A percentile compares a stretch with the other conserved stretches of the same genome.
phyloP scores from a whole-genome alignment of 2,329 filamentous ascomycete species.

The Coniochaeta sp. region DNA sequence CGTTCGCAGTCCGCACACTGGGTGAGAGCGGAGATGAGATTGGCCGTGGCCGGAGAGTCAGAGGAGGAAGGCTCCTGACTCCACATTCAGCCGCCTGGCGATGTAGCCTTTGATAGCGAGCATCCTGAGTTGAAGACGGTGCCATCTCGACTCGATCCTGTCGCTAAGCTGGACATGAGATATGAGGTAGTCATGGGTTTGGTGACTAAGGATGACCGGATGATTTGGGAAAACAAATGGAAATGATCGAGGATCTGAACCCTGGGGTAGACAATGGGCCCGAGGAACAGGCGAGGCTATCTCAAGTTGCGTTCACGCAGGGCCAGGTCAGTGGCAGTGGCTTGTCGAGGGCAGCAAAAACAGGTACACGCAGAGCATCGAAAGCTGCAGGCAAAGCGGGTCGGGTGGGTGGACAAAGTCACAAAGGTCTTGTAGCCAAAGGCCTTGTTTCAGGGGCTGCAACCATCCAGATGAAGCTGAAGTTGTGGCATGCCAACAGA shows the following conservation, averaged over 20 bases:
- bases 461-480: background rate
- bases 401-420: background rate
- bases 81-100: constrained; percentile 44
- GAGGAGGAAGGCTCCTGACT: constrained; percentile 31
- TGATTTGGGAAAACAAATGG: background rate
- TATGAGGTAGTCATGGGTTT: background rate
- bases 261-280: background rate
- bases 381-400: background rate
- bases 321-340: background rate
- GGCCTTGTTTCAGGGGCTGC: background rate
- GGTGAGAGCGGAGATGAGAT: constrained; percentile 19
- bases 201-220: background rate
- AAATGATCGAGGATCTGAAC: background rate
- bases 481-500: background rate
- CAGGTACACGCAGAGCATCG: background rate
- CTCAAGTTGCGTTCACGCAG: background rate
- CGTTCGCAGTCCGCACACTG: constrained; percentile 36
- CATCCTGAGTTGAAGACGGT: constrained; percentile 18
- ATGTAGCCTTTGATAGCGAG: constrained; percentile 39
- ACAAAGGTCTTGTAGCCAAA: background rate
- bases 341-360: background rate
- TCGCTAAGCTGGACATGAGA: background rate
- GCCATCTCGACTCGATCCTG: constrained; percentile 6
- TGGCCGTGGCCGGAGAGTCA: constrained; percentile 31
- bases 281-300: background rate